These are phyloP conservation scores for Blastobotrys persicus DNA, from an alignment of 1,139 yeast species.

Conservation along the genomic window DNA sequence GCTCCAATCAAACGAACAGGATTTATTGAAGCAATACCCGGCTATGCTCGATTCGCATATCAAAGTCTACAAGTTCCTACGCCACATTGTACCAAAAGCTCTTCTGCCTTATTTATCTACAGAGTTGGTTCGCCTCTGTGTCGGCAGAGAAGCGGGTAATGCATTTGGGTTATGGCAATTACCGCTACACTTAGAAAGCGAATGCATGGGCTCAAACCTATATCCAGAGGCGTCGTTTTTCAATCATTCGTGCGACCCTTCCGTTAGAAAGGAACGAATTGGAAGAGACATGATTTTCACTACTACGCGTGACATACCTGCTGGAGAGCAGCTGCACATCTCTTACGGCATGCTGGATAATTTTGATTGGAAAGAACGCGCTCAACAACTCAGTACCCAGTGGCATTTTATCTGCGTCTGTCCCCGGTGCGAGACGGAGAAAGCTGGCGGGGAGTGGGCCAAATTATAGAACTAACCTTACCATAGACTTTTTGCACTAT, in stretches of 20 bases:
- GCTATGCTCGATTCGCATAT: slow-evolving; percentile 51
- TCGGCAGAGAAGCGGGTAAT: slow-evolving; percentile 68
- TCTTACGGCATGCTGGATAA: slow-evolving; percentile 56
- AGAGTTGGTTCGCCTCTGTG: slow-evolving; percentile 45
- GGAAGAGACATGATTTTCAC: slow-evolving; percentile 41
- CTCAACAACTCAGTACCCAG: slow-evolving; percentile 45
- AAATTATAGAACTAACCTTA: neutral
- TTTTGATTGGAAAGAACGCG: slow-evolving; percentile 46
- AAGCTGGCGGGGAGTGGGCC: slow-evolving; percentile 10
- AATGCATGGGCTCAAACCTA: slow-evolving; percentile 64
- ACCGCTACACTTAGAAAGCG: slow-evolving; percentile 48
- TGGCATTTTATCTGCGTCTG: slow-evolving; percentile 68
- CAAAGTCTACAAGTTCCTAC: slow-evolving; percentile 51
- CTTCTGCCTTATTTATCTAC: slow-evolving; percentile 45
- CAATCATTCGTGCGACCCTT: slow-evolving; percentile 62
- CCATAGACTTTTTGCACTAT: neutral
- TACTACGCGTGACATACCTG: slow-evolving; percentile 36
- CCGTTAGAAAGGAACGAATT: slow-evolving; percentile 41
- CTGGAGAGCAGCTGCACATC: slow-evolving; percentile 57
- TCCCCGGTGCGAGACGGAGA: slow-evolving; percentile 40
- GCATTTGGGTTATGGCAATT: slow-evolving; percentile 73
- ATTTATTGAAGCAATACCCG: slow-evolving; percentile 51
- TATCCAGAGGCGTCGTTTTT: slow-evolving; percentile 68
- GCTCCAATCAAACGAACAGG: slow-evolving; percentile 56
- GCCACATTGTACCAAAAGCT: slow-evolving; percentile 41